Percentiles rank a stretch among this genome's conserved stretches.
Conservation (phyloP, 2,329 filamentous ascomycete species). For the Endocalyx cinctus region DNA sequence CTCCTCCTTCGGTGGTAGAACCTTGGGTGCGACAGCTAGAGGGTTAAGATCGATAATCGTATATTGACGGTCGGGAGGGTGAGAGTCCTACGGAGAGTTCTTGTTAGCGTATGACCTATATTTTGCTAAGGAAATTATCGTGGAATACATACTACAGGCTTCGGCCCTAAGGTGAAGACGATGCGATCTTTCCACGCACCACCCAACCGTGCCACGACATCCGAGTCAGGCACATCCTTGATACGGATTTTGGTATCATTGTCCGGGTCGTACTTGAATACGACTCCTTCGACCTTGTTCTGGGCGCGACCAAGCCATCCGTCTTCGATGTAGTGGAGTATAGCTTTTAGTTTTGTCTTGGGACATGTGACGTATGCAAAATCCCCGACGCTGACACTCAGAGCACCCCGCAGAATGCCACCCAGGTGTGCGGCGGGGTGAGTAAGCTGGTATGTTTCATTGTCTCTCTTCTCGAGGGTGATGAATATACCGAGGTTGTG, state of each 20-base stretch:
- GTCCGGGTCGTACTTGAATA: conserved; percentile 85
- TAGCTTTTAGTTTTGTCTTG: conserved; percentile 86
- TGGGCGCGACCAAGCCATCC: conserved; percentile 90
- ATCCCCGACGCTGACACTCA: conserved; percentile 88
- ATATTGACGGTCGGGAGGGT: conserved; percentile 55
- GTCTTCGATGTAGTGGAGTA: conserved; percentile 89
- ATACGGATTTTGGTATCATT: conserved; percentile 77
- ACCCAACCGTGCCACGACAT: conserved; percentile 75
- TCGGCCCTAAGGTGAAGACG: conserved; percentile 55
- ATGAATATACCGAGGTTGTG: conserved; percentile 97
- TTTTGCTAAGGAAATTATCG: too few species aligned
- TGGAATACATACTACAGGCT: conserved; percentile 53
- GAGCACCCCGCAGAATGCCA: conserved; percentile 78
- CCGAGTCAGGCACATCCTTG: conserved; percentile 80
- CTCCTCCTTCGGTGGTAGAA: conserved; percentile 67
- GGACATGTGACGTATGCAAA: conserved; percentile 83
- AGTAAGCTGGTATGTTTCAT: conserved; percentile 92
- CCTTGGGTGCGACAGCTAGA: conserved; percentile 73
- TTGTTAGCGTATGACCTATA: too few species aligned
- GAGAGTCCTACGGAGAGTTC: conserved; percentile 31
- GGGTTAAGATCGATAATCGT: conserved; percentile 87
- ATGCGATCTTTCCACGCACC: conserved; percentile 80
- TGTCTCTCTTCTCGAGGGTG: conserved; percentile 69
- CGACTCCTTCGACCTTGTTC: conserved; percentile 84
- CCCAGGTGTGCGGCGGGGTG: conserved; percentile 92